Percentiles rank a stretch among this genome's conserved stretches.
Conservation (phyloP, 805 yeast genomes). For the Candida germanica region DNA sequence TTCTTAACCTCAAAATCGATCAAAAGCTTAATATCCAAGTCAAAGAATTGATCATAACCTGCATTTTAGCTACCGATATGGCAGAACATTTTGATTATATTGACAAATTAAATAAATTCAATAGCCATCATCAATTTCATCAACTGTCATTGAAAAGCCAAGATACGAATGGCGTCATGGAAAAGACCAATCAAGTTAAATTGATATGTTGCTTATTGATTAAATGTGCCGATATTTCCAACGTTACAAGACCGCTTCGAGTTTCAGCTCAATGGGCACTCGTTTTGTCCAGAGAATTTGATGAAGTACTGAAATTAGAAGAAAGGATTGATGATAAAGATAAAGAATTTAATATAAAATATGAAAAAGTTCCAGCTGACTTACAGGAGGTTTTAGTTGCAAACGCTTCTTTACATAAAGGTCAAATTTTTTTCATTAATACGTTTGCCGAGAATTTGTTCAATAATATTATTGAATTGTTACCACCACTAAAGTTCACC, state of each 20-base stretch:
- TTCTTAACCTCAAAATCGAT: conserved; percentile 17
- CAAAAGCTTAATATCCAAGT: conserved; percentile 15
- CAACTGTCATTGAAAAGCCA: neutral
- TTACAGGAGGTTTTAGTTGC: conserved; percentile 43
- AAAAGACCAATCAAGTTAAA: conserved; percentile 20
- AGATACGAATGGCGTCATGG: conserved; percentile 3
- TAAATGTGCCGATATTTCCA: conserved; percentile 94
- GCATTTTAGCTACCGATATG: conserved; percentile 77
- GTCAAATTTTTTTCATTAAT: conserved; percentile 80
- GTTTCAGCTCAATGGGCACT: conserved; percentile 86
- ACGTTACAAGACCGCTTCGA: conserved; percentile 77
- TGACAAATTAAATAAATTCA: conserved; percentile 41
- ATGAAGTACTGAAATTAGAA: conserved; percentile 59
- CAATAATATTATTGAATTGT: conserved; percentile 52
- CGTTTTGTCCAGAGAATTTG: conserved; percentile 73
- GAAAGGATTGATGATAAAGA: conserved; percentile 13
- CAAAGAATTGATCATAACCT: conserved; percentile 28
- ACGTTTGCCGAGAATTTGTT: conserved; percentile 81
- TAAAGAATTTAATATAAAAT: conserved; percentile 9
- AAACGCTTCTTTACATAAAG: conserved; percentile 55
- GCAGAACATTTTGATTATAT: conserved; percentile 78
- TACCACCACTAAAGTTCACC: conserved; percentile 62
- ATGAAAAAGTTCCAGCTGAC: conserved; percentile 37
- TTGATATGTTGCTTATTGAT: conserved; percentile 67
- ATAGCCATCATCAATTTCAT: conserved; percentile 11